Evolutionary conservation across 441 rosid species (phyloP).

Genomic region (Gossypium armourianum): DNA sequence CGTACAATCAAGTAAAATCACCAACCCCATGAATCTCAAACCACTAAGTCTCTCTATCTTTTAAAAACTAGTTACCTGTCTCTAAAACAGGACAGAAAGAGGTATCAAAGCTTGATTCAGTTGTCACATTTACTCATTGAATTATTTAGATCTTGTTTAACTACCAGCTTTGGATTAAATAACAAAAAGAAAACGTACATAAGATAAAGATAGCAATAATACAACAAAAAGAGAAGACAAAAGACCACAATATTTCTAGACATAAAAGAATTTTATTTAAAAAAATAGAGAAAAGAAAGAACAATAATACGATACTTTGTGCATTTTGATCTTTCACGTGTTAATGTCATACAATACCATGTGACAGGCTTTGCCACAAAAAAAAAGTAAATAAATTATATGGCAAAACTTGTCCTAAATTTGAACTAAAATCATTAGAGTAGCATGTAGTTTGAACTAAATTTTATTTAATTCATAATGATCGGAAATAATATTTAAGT

Average conservation of each 20-base stretch:
- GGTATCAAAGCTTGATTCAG: not conserved
- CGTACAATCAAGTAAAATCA: not conserved
- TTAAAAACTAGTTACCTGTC: not conserved
- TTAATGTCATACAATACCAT: not conserved
- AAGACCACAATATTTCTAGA: not conserved
- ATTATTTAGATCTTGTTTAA: not conserved
- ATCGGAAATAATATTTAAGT: not conserved
- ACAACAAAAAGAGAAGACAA: not conserved
- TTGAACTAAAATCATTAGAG: not conserved
- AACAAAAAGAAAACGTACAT: not conserved
- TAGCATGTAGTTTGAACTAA: not conserved
- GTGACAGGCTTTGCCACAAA: not conserved
- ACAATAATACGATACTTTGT: not conserved
- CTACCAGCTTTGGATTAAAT: not conserved
- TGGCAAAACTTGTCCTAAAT: not conserved
- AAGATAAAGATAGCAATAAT: not conserved
- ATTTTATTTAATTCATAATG: not conserved
- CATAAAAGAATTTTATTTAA: not conserved
- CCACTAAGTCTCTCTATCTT: not conserved
- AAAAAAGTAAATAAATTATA: not conserved
- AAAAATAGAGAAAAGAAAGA: not conserved
- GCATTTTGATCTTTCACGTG: not conserved
- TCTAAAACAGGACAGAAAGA: not conserved
- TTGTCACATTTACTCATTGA: not conserved
- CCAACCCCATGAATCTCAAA: constrained; percentile 2